A percentile compares a stretch with the other conserved stretches of the same genome.
Evolutionary conservation across 805 yeast species (phyloP).

Genomic region (Yarrowia divulgata): DNA sequence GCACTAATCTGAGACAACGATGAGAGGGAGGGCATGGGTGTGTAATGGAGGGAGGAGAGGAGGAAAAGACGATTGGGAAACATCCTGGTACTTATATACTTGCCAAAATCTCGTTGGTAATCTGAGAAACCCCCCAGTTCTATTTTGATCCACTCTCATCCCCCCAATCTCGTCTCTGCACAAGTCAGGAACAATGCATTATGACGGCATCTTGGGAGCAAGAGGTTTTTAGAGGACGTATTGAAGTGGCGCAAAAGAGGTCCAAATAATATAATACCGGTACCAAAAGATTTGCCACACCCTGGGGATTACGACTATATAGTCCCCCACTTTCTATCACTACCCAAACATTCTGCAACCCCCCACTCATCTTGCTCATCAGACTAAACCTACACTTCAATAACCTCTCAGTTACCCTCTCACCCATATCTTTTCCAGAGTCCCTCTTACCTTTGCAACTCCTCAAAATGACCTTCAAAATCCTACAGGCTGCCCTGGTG

Average conservation of each 20-base stretch:
- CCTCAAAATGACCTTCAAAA: too few relatives aligned
- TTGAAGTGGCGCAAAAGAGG: neutral
- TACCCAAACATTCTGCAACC: neutral
- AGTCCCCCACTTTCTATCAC: neutral
- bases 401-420: conserved; percentile 11
- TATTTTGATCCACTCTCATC: too few relatives aligned
- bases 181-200: conserved; percentile 8
- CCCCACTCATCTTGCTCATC: neutral
- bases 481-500: neutral
- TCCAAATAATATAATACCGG: neutral
- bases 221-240: neutral
- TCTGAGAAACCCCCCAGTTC: neutral
- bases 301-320: too few relatives aligned
- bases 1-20: neutral
- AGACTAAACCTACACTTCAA: neutral
- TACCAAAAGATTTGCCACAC: too few relatives aligned
- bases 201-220: conserved; percentile 6
- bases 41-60: neutral
- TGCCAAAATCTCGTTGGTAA: too few relatives aligned
- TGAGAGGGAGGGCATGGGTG: neutral
- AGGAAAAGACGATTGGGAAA: too few relatives aligned
- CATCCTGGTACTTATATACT: too few relatives aligned
- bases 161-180: conserved; percentile 1
- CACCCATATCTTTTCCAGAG: neutral
- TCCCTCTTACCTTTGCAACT: neutral